Evolutionary conservation across 352 stramenopile genomes (phyloP), one percentile per base, ranked within the genome.

Genomic region (Globisporangium polare): DNA sequence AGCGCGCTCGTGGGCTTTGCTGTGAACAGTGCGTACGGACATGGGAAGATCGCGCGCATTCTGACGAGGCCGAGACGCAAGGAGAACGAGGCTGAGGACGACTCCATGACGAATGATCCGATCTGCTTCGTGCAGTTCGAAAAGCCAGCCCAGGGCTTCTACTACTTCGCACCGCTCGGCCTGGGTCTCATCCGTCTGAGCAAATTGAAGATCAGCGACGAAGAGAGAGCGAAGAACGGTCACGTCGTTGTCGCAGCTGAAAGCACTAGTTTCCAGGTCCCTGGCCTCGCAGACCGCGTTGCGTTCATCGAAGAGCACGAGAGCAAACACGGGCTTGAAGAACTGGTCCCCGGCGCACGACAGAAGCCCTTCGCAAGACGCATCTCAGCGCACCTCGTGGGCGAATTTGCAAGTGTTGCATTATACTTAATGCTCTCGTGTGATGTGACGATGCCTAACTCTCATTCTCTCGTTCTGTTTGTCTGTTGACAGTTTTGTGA

Each of bases 81-180:
- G 47, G 59, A 58, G 42, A 60, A 65, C 27, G 62, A 73, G 6
- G 56, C 71, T 18, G 31, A 53, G 50, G 58, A 72, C 59, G 64
- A 76, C 42, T 55, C 51, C n/a, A 49, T 41, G 1, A 58, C 58
- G 7, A 55, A 59, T 4, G 63, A 73, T 43, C 68, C 73, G 7
- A 31, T 92, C 27, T 92, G 78, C 47, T 72, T 78, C 47, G 71
- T 94, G 18, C 72, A 80, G 29, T 94, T 90, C 27, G 71, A 75
- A 3, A 89, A 84, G 37, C 77, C 83, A 3, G 27, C 68, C 3
- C 45, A 85, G 1, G 83, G 86, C 1, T 93, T 73, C 49, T 93
- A 86, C 46, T 92, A 93, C 69, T 95, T 93, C 56, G 60, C 73
- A 9, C 73, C 80, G 0, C 69, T 60, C n/a, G 82, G 82, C 29